Evolutionary conservation across 208 protist genomes (phyloP).

Genomic region (Acanthamoeba royreba): DNA sequence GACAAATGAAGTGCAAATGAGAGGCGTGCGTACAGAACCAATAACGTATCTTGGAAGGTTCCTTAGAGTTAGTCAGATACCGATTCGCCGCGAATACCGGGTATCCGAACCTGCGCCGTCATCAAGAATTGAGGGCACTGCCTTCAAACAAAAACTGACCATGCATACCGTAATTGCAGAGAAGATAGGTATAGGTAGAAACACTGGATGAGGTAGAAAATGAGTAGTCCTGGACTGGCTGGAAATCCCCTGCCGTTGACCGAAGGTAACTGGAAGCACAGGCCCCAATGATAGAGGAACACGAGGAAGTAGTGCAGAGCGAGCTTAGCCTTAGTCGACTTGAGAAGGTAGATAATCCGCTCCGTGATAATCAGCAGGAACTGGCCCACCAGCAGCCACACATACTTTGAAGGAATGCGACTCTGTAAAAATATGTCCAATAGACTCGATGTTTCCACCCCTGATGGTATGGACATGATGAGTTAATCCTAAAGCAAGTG

Average conservation of each 20-base stretch:
- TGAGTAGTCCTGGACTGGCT: neutral
- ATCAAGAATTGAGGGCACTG: too few species aligned
- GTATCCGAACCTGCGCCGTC: neutral
- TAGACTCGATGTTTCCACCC: neutral
- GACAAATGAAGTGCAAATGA: too few species aligned
- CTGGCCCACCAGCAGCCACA: conserved; percentile 58
- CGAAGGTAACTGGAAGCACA: conserved; percentile 50
- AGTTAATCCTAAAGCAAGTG: too few species aligned
- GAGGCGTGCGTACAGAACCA: neutral
- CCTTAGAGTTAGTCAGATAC: neutral
- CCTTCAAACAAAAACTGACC: neutral
- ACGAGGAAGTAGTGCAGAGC: conserved; percentile 50
- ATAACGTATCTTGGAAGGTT: neutral
- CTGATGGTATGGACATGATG: neutral
- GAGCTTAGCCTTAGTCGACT: conserved; percentile 55
- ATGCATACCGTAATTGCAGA: conserved; percentile 59
- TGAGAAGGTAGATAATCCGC: conserved; percentile 68
- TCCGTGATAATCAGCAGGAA: conserved; percentile 73
- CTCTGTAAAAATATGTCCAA: conserved; percentile 43
- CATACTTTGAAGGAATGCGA: conserved; percentile 50
- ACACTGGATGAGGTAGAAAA: conserved; percentile 66
- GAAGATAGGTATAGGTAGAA: conserved; percentile 56
- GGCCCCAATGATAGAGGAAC: conserved; percentile 53
- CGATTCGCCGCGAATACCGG: neutral
- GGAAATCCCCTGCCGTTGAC: neutral